These are phyloP conservation scores for Fusarium pininemorale DNA, from an alignment of 2,329 filamentous ascomycete genomes.

Conservation along the genomic window DNA sequence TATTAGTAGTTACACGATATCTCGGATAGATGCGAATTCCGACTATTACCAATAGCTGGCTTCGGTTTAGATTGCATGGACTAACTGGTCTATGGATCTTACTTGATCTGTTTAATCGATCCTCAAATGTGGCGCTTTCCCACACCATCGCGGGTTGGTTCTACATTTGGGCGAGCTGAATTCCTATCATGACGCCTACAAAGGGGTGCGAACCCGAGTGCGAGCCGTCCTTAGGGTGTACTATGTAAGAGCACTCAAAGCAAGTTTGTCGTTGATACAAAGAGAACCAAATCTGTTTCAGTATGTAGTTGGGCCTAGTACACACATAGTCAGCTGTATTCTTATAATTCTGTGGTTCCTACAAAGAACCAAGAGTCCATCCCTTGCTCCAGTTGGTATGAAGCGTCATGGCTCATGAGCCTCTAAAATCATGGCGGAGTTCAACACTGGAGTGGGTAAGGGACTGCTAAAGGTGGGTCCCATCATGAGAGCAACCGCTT, in stretches of 20 bases:
- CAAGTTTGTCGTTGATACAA: not conserved
- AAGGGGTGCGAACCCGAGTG: constrained; percentile 11
- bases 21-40: constrained; percentile 22
- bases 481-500: constrained; percentile 10
- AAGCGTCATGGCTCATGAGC: constrained; percentile 6
- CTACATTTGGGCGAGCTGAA: constrained; percentile 7
- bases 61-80: not conserved
- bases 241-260: not conserved
- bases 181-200: constrained; percentile 25
- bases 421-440: not conserved
- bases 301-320: not conserved
- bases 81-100: constrained; percentile 1
- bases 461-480: constrained; percentile 5
- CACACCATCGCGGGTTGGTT: not conserved
- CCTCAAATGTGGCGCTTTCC: not conserved
- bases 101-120: constrained; percentile 7
- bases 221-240: not conserved
- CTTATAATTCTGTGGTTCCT: not conserved
- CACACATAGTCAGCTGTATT: no score
- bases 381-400: not conserved
- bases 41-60: not conserved
- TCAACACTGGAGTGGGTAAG: not conserved
- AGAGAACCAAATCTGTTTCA: not conserved
- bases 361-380: not conserved
- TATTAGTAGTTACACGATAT: not conserved